A percentile compares a stretch with the other conserved stretches of the same genome.
These are phyloP conservation scores for Steccherinum ochraceum DNA, from an alignment of 768 basidiomycete genomes.

Conservation along the genomic window DNA sequence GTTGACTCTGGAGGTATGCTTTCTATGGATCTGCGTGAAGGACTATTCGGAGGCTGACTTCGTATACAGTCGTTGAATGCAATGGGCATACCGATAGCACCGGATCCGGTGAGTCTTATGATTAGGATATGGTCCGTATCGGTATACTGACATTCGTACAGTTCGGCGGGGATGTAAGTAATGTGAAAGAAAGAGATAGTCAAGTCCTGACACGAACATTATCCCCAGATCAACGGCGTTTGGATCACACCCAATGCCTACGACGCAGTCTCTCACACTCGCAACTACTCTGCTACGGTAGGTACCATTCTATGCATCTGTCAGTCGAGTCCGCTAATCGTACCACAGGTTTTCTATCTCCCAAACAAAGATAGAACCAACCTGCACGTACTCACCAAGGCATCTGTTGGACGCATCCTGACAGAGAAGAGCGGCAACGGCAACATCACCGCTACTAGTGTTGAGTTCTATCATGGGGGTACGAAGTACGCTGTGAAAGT, in stretches of 20 bases:
- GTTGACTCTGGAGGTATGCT: neutral
- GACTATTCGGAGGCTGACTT: neutral
- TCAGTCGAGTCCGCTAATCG: too few species aligned
- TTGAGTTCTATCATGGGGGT: neutral
- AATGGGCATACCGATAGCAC: neutral
- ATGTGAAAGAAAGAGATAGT: neutral
- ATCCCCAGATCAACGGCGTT: neutral
- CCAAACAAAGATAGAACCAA: neutral
- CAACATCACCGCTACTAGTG: neutral
- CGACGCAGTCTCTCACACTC: neutral
- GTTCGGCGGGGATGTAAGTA: neutral
- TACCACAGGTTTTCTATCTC: too few species aligned
- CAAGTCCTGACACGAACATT: neutral
- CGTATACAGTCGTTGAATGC: neutral
- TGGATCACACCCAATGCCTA: neutral
- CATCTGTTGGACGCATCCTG: neutral
- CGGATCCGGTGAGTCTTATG: neutral
- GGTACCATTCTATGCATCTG: neutral
- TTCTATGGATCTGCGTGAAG: neutral
- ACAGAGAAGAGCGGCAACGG: neutral
- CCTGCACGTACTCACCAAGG: neutral
- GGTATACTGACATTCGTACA: neutral
- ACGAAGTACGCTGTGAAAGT: neutral
- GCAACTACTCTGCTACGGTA: neutral
- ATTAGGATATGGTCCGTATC: neutral